Base-by-base conservation (phyloP, 2,329 filamentous ascomycete genomes). In the Botrytis porri region DNA sequence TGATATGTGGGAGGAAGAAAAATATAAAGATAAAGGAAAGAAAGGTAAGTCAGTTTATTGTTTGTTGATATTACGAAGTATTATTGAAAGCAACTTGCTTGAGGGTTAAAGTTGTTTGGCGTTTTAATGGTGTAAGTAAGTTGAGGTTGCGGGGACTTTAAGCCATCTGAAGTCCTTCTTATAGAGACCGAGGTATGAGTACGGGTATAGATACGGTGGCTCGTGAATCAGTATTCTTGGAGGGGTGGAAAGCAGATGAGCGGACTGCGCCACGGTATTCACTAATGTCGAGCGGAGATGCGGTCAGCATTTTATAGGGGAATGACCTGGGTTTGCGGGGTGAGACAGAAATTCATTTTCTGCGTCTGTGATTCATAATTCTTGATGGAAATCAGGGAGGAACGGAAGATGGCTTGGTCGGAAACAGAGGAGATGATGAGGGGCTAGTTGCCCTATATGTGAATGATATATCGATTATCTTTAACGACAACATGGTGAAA, bases 201-300 rank as follows among this genome's bases (percentile, higher is more conserved):
- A 43, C 51, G 9, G n/a, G n/a, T 57, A 3, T 10, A 29, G 20
- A 37, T 57, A 57, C 51, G 5, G 65, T 67, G 37, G 48, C 65
- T 67, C n/a, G 65, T 67, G 65, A 67, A 67, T 67, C 65, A 57
- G 54, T 29, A n/a, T 9, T 32, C 41, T 9, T 3, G 10, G 35
- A 41, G 10, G 1, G 6, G n/a, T 41, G n/a, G 37, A 51, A 67
- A 41, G 18, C 18, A 39, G 35, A 67, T 67, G 65, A 57, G 35
- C 35, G 25, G 18, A 25, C 48, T 67, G 65, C 65, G 65, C 65
- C 65, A 57, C 48, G 48, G 16, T 37, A 67, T 67, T 67, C 65
- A 67, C 65, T 67, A 3, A 4, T 37, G 48, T 67, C 35, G 25
- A 5, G 25, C 41, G n/a, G 35, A 41, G n/a, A 67, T 67, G 25